These are phyloP conservation scores for Dryadomyces quercivorus DNA, from an alignment of 2,329 filamentous ascomycete genomes.

Conservation along the genomic window DNA sequence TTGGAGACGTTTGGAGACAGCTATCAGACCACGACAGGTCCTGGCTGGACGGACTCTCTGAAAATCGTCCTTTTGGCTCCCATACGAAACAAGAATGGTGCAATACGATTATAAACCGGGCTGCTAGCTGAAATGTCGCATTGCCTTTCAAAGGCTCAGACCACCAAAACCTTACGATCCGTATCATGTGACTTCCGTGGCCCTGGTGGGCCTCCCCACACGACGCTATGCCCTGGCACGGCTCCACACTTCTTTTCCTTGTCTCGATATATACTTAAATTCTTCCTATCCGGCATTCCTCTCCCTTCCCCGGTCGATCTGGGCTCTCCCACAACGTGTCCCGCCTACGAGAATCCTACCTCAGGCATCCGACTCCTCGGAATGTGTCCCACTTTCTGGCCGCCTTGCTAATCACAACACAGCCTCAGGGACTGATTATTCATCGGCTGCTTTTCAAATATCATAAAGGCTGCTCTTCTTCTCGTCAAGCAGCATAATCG, in stretches of 20 bases:
- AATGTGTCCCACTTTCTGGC: no score
- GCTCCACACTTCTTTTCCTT: neutral
- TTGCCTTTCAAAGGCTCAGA: neutral
- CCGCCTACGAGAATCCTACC: no score
- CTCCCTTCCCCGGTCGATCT: neutral
- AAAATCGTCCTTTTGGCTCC: no score
- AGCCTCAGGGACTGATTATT: neutral
- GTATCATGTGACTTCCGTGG: neutral
- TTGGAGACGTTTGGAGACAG: neutral
- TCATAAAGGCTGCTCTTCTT: no score
- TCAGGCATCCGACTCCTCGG: no score
- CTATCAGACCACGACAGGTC: no score
- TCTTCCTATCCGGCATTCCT: neutral
- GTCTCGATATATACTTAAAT: neutral
- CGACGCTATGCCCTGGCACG: neutral
- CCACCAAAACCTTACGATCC: neutral
- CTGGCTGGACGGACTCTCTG: no score
- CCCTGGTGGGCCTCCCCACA: neutral
- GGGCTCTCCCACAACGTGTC: no score
- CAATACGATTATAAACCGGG: no score
- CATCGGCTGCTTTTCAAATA: neutral
- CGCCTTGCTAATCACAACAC: no score
- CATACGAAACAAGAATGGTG: no score
- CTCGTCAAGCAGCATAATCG: no score
- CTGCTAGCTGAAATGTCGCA: neutral